Conservation (phyloP, 2,329 filamentous ascomycete genomes). For the Lecanicillium sp. region DNA sequence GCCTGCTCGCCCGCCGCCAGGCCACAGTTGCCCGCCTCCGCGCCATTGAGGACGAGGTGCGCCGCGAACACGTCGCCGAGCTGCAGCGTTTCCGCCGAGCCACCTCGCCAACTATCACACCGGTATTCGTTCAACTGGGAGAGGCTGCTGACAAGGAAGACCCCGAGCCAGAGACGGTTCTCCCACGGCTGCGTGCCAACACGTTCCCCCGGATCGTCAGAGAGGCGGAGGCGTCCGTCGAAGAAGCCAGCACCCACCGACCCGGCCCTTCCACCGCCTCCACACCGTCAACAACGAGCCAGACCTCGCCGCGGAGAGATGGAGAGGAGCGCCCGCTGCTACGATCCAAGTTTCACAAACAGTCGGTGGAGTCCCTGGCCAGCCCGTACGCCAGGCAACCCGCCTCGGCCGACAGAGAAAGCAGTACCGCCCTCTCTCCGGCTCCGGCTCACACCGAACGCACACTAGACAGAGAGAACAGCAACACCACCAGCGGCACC, state of each 20-base stretch:
- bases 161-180: no score
- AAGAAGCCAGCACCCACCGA: background rate
- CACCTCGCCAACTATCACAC: constrained; percentile 37
- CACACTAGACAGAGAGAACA: background rate
- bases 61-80: constrained; percentile 31
- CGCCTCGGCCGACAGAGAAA: background rate
- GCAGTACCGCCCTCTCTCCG: constrained; percentile 3
- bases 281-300: background rate
- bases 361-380: constrained; percentile 5
- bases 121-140: no score
- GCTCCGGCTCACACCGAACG: background rate
- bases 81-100: constrained; percentile 34
- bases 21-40: constrained; percentile 53
- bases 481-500: background rate
- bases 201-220: background rate
- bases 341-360: constrained; percentile 12
- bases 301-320: background rate
- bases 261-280: background rate
- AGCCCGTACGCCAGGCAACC: constrained; percentile 7
- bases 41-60: constrained; percentile 40
- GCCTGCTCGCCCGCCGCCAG: constrained; percentile 51
- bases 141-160: no score
- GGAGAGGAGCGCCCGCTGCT: constrained; percentile 2
- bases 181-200: constrained; percentile 4
- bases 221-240: background rate